Conservation (phyloP, 2,329 filamentous ascomycete species). For the Lasiodiplodia hormozganensis region DNA sequence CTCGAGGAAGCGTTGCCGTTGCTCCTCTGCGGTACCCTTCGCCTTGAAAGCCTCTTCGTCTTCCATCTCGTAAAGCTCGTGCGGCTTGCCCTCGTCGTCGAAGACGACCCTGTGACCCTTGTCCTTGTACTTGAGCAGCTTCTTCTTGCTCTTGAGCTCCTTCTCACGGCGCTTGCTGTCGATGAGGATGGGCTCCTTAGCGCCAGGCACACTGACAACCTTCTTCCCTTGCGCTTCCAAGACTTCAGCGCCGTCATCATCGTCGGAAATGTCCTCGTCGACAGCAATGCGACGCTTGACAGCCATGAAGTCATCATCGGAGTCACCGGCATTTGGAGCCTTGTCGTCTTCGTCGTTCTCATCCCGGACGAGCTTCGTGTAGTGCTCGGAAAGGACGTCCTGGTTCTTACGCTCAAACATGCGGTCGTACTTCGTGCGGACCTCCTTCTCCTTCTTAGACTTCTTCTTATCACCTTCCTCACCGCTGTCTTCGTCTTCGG, state of each 20-base stretch:
- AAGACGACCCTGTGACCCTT: conserved; percentile 86
- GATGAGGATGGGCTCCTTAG: conserved; percentile 75
- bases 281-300: conserved; percentile 87
- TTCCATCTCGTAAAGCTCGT: conserved; percentile 86
- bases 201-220: conserved; percentile 70
- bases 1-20: conserved; percentile 79
- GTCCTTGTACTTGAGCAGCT: conserved; percentile 88
- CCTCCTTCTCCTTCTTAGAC: conserved; percentile 69
- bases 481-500: conserved; percentile 64
- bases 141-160: conserved; percentile 93
- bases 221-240: conserved; percentile 55
- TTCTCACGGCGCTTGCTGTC: conserved; percentile 97
- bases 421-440: conserved; percentile 93
- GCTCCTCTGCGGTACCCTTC: conserved; percentile 76
- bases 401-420: conserved; percentile 99
- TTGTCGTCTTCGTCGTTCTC: conserved; percentile 54
- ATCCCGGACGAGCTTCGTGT: conserved; percentile 80
- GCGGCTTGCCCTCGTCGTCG: conserved; percentile 87
- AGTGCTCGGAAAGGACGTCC: conserved; percentile 92
- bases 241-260: conserved; percentile 48
- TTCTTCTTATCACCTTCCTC: conserved; percentile 56
- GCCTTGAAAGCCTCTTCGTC: conserved; percentile 80
- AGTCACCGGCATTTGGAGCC: conserved; percentile 53
- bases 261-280: conserved; percentile 54
- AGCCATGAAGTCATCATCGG: conserved; percentile 81